phyloP scores from a whole-genome alignment of 2,329 filamentous ascomycete genomes.

The Aspergillus neoniger region DNA sequence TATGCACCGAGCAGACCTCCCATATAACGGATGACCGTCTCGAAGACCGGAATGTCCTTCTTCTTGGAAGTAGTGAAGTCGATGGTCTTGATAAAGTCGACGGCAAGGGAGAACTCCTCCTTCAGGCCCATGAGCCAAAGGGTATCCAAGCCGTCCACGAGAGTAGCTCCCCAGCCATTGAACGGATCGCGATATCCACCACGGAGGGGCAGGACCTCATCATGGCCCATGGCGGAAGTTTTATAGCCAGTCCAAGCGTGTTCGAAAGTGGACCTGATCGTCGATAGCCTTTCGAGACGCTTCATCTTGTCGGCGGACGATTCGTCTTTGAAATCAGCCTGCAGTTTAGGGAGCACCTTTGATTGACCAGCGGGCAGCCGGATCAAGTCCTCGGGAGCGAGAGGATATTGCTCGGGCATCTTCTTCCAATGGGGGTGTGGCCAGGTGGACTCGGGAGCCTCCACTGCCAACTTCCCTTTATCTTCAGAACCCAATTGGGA shows the following conservation, averaged over 20 bases:
- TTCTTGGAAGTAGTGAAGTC: slow-evolving; percentile 76
- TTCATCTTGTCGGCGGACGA: slow-evolving; percentile 59
- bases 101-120: slow-evolving; percentile 77
- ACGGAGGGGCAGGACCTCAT: slow-evolving; percentile 77
- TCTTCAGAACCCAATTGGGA: slow-evolving; percentile 28
- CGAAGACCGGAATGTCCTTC: slow-evolving; percentile 80
- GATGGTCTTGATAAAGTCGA: slow-evolving; percentile 68
- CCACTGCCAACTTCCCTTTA: slow-evolving; percentile 37
- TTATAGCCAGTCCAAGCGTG: slow-evolving; percentile 83
- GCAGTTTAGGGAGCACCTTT: slow-evolving; percentile 72
- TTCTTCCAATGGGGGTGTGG: slow-evolving; percentile 69
- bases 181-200: slow-evolving; percentile 75
- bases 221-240: slow-evolving; percentile 77
- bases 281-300: slow-evolving; percentile 64
- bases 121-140: slow-evolving; percentile 83
- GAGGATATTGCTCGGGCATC: slow-evolving; percentile 73
- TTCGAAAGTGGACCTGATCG: slow-evolving; percentile 72
- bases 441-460: slow-evolving; percentile 25
- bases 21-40: slow-evolving; percentile 88
- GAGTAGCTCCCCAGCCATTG: slow-evolving; percentile 84
- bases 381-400: slow-evolving; percentile 70
- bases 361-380: slow-evolving; percentile 71
- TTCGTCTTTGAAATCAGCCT: slow-evolving; percentile 70
- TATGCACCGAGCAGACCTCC: slow-evolving; percentile 84
- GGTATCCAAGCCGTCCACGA: slow-evolving; percentile 81